Evolutionary conservation across 1,284 basidiomycete species (phyloP).

Genomic region (Malassezia arunalokei): DNA sequence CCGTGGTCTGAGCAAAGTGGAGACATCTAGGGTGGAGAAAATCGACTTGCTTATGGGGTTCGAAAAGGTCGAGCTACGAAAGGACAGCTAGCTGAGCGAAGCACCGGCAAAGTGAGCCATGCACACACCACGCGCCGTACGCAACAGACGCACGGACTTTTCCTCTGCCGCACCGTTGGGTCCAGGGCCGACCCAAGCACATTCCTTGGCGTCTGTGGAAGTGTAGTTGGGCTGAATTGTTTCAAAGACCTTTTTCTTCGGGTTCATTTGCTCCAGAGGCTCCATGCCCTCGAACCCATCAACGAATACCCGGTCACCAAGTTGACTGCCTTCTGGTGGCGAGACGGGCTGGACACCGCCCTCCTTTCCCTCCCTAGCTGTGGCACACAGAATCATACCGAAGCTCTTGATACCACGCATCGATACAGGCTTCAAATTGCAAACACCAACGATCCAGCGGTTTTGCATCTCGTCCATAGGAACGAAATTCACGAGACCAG

Average conservation of each 20-base stretch:
- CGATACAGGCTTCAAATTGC: slow-evolving; percentile 43
- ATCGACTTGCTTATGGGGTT: background rate
- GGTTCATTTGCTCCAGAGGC: slow-evolving; percentile 41
- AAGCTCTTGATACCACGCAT: slow-evolving; percentile 46
- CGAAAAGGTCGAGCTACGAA: background rate
- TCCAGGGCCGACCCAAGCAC: slow-evolving; percentile 38
- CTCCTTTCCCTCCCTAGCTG: slow-evolving; percentile 39
- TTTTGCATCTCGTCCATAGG: slow-evolving; percentile 44
- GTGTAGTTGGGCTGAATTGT: slow-evolving; percentile 43
- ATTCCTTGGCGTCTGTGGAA: slow-evolving; percentile 26
- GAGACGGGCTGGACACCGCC: slow-evolving; percentile 40
- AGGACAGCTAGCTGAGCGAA: slow-evolving; percentile 14
- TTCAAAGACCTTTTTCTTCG: slow-evolving; percentile 47
- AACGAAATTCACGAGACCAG: slow-evolving; percentile 43
- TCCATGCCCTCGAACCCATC: slow-evolving; percentile 42
- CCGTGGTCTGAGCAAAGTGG: background rate
- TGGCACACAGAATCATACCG: slow-evolving; percentile 44
- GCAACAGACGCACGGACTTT: slow-evolving; percentile 30
- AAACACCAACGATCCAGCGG: slow-evolving; percentile 41
- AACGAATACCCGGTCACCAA: slow-evolving; percentile 40
- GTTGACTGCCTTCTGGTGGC: slow-evolving; percentile 35
- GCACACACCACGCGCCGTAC: slow-evolving; percentile 32
- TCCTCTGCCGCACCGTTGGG: slow-evolving; percentile 35
- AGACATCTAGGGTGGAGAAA: background rate
- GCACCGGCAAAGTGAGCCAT: slow-evolving; percentile 34